Base-by-base conservation (phyloP, 305 asterid genomes). In the Rubia balearica region DNA sequence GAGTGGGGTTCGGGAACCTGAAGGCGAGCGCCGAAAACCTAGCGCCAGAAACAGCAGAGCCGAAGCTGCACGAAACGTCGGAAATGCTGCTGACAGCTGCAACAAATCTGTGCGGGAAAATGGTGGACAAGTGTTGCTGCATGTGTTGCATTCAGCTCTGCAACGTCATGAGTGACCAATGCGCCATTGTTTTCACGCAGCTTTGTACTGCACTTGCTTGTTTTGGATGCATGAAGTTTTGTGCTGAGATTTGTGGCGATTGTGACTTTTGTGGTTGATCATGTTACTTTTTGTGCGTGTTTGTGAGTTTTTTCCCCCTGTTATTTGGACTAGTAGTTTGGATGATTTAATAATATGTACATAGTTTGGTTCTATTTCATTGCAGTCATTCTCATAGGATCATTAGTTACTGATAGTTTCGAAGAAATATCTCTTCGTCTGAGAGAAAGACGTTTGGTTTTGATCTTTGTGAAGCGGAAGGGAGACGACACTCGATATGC, bases 161-260 rank as follows among this genome's bases (percentile, higher is more conserved):
- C 22, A 74, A 71, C 63, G 76, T 78, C 72, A 53, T 90, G 13
- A 89, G 81, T 42, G 97, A 92, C 83, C 92, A 81, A 67, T 90
- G 96, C 53, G 90, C 92, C 6, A 65, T 89, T 63, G 86, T 81
- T 67, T 46, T 82, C 16, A 69, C 93, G n/a, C 97, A 92, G 84
- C 81, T 92, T 38, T 90, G 98, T 65, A 64, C 96, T 1, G 80
- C 83, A 13, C 86, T 90, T 38, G 97, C 97, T 3, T 92, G 98
- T 68, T 92, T 85, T 19, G 95, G 71, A 74, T 90, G 92, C 84
- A 69, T 92, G 22, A 72, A 77, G 5, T 68, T 85, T 45, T 92
- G 98, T 63, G 79, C 80, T 71, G 98, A 81, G 36, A 42, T 84
- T 45, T 84, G 86, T 63, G 69, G 67, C 46, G 60, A 68, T 8